Conservation (phyloP, 805 yeast species). For the Hyphopichia homilentoma region DNA sequence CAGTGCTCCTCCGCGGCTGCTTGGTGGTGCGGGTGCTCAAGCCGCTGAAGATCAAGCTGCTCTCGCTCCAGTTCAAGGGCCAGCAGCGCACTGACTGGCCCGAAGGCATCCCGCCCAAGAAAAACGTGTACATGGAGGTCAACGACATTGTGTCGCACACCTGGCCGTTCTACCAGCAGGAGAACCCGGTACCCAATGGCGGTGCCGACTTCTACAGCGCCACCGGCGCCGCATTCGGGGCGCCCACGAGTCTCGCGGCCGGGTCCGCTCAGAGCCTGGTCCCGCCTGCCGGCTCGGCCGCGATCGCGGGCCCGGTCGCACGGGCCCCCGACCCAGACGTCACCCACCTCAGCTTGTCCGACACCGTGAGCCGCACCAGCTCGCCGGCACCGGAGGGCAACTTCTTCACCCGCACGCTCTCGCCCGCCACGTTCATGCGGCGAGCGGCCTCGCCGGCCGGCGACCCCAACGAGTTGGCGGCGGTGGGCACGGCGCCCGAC, state of each 20-base stretch:
- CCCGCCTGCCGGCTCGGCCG: not conserved
- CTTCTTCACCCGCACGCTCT: constrained; percentile 21
- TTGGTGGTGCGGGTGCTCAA: constrained; percentile 65
- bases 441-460: constrained; percentile 29
- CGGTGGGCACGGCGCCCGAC: constrained; percentile 19
- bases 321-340: constrained; percentile 28
- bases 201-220: too few relatives aligned
- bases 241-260: too few relatives aligned
- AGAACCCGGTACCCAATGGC: constrained; percentile 25
- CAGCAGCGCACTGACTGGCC: constrained; percentile 89
- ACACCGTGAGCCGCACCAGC: constrained; percentile 14
- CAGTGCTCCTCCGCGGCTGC: constrained; percentile 79
- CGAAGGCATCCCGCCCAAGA: constrained; percentile 94
- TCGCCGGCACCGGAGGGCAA: constrained; percentile 13
- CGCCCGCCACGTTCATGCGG: constrained; percentile 24
- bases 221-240: too few relatives aligned
- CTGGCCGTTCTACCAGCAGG: constrained; percentile 77
- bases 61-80: constrained; percentile 64
- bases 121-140: constrained; percentile 59
- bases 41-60: constrained; percentile 64
- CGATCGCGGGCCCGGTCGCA: not conserved
- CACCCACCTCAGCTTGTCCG: constrained; percentile 32
- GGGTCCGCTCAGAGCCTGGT: too few relatives aligned
- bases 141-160: constrained; percentile 70
- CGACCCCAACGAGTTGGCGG: constrained; percentile 20